phyloP scores from a whole-genome alignment of 1,284 basidiomycete species.

The Melampsora americana region DNA sequence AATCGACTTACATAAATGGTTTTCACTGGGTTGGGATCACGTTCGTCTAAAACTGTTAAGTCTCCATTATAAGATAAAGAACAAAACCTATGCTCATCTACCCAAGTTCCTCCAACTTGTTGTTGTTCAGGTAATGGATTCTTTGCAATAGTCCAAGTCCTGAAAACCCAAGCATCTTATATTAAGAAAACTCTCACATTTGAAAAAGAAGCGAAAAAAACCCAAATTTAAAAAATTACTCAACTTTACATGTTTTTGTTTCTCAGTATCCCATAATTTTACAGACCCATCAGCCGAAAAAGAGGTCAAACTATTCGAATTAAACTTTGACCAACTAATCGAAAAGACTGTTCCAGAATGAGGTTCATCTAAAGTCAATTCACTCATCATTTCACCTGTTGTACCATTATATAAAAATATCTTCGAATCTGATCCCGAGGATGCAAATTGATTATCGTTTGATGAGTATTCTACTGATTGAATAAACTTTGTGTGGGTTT shows the following conservation, averaged over 20 bases:
- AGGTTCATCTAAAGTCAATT: slow-evolving; percentile 70
- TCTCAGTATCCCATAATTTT: slow-evolving; percentile 63
- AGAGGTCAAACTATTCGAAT: slow-evolving; percentile 66
- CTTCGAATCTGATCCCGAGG: slow-evolving; percentile 87
- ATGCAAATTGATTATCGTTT: slow-evolving; percentile 77
- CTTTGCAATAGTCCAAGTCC: slow-evolving; percentile 30
- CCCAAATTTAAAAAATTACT: not conserved
- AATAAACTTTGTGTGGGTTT: slow-evolving; percentile 87
- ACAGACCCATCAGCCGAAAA: slow-evolving; percentile 84
- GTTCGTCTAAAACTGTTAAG: slow-evolving; percentile 78
- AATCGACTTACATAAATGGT: slow-evolving; percentile 38
- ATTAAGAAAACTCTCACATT: not conserved
- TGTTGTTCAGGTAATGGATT: slow-evolving; percentile 56
- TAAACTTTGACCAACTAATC: slow-evolving; percentile 60
- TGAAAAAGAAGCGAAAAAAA: not conserved
- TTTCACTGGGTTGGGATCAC: slow-evolving; percentile 58
- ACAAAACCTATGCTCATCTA: slow-evolving; percentile 65
- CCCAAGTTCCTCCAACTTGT: slow-evolving; percentile 72
- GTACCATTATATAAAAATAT: slow-evolving; percentile 87
- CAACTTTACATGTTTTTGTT: slow-evolving; percentile 27
- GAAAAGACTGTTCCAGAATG: slow-evolving; percentile 56
- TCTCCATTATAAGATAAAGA: slow-evolving; percentile 80
- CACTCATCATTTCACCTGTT: slow-evolving; percentile 72
- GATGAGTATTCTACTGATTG: slow-evolving; percentile 83
- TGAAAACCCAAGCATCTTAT: not conserved